Conservation (phyloP, 1,284 basidiomycete species). For the Boletus semigastroideus region DNA sequence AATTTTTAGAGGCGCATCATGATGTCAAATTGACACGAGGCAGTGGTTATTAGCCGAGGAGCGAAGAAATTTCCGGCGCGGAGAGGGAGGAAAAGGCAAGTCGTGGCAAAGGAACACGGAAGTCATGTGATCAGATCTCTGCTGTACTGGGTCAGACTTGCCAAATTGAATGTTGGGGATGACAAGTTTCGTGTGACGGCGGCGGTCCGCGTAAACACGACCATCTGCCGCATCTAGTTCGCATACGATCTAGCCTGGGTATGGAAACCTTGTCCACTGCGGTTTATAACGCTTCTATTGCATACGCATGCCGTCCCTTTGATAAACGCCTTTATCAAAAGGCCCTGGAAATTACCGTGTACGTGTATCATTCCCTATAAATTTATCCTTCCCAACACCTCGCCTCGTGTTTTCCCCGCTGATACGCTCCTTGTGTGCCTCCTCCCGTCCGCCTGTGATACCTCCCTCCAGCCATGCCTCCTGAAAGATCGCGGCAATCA, state of each 20-base stretch:
- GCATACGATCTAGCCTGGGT: conserved; percentile 19
- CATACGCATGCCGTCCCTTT: conserved; percentile 30
- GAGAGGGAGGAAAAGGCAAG: conserved; percentile 9
- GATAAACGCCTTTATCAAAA: conserved; percentile 34
- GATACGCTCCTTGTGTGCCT: conserved; percentile 23
- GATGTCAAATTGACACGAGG: conserved; percentile 14
- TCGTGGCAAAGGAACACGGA: conserved; percentile 2
- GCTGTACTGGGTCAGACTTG: conserved; percentile 14
- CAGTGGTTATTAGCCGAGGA: conserved; percentile 25
- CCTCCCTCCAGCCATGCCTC: conserved; percentile 47
- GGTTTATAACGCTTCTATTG: conserved; percentile 31
- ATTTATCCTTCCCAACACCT: conserved; percentile 21
- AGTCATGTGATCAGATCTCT: conserved; percentile 17
- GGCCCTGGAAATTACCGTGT: conserved; percentile 38
- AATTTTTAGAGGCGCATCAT: conserved; percentile 7
- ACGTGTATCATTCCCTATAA: conserved; percentile 35
- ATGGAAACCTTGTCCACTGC: conserved; percentile 29
- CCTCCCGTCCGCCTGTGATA: conserved; percentile 22
- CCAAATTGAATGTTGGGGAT: conserved; percentile 14
- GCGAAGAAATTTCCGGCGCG: conserved; percentile 16
- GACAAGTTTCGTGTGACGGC: conserved; percentile 15
- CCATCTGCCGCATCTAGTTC: conserved; percentile 10
- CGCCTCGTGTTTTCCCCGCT: conserved; percentile 29
- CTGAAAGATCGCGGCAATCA: conserved; percentile 47
- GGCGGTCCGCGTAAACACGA: conserved; percentile 14